Percentiles rank a stretch among this genome's conserved stretches.
Conservation (phyloP, 257 asterid species). For the Plantago ovata region DNA sequence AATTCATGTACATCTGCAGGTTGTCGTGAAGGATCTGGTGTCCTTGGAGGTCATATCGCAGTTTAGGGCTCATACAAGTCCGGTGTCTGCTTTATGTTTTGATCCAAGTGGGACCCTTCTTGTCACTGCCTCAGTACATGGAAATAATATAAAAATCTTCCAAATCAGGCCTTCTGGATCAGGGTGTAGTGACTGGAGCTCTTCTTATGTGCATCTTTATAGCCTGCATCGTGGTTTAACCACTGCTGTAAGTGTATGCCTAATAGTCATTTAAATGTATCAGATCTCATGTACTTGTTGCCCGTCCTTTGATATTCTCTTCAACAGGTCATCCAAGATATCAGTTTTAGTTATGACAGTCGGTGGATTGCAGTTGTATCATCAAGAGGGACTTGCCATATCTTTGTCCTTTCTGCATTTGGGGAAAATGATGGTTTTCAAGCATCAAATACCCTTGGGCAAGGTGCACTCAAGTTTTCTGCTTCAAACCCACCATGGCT, state of each 20-base stretch:
- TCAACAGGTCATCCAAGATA: constrained; percentile 38
- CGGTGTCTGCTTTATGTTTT: constrained; percentile 70
- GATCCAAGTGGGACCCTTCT: constrained; percentile 73
- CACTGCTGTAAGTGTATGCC: constrained; percentile 35
- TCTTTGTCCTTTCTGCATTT: constrained; percentile 32
- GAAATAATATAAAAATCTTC: constrained; percentile 58
- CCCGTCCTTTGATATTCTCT: neutral
- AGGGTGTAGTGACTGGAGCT: constrained; percentile 44
- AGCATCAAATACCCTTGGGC: constrained; percentile 15
- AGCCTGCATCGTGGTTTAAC: constrained; percentile 40
- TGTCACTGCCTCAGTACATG: constrained; percentile 74
- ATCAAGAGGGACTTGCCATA: constrained; percentile 41
- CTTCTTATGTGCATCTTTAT: constrained; percentile 48
- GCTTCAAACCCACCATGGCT: constrained; percentile 29
- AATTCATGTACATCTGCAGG: constrained; percentile 23
- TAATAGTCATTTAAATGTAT: neutral
- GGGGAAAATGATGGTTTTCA: constrained; percentile 27
- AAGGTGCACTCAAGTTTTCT: constrained; percentile 13
- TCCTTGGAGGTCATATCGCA: constrained; percentile 50
- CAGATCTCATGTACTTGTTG: neutral
- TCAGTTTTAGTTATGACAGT: constrained; percentile 33
- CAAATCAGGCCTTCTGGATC: constrained; percentile 52
- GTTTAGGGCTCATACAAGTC: constrained; percentile 74
- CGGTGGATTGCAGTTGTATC: constrained; percentile 39
- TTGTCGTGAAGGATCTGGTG: constrained; percentile 33